phyloP scores from a whole-genome alignment of 495 filamentous ascomycete species.

The Cenococcum geophilum region DNA sequence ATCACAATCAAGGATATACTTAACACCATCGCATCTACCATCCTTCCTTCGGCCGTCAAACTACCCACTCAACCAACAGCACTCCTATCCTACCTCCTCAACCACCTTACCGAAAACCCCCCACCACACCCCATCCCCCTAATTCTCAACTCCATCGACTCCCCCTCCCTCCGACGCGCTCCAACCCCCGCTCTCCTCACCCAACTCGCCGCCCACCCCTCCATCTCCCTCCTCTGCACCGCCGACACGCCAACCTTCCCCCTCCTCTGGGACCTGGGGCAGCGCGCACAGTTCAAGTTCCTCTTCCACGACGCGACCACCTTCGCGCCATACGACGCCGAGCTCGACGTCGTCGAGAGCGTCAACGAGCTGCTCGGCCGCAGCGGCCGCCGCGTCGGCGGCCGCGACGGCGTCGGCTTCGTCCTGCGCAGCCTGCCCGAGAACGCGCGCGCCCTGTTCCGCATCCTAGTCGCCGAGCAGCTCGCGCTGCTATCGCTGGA shows the following conservation, averaged over 20 bases:
- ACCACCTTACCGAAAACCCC: slow-evolving; percentile 48
- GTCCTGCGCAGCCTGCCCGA: slow-evolving; percentile 84
- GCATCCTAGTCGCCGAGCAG: slow-evolving; percentile 75
- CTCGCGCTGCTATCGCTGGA: slow-evolving; percentile 43
- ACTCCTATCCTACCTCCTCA: slow-evolving; percentile 57
- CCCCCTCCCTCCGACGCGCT: slow-evolving; percentile 63
- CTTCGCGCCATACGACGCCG: slow-evolving; percentile 63
- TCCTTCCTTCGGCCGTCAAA: slow-evolving; percentile 54
- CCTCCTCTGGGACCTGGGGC: slow-evolving; percentile 80
- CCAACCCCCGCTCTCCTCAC: slow-evolving; percentile 66
- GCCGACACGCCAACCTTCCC: slow-evolving; percentile 82
- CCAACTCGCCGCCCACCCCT: slow-evolving; percentile 65
- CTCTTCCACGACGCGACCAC: slow-evolving; percentile 93
- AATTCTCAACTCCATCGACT: slow-evolving; percentile 82
- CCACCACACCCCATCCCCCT: slow-evolving; percentile 51
- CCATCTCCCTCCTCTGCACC: slow-evolving; percentile 69
- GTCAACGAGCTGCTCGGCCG: slow-evolving; percentile 81
- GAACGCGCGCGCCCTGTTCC: slow-evolving; percentile 82
- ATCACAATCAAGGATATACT: slow-evolving; percentile 70
- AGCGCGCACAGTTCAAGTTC: slow-evolving; percentile 73
- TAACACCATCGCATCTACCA: slow-evolving; percentile 58
- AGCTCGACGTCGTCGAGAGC: slow-evolving; percentile 76
- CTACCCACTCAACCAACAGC: slow-evolving; percentile 59
- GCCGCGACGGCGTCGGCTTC: slow-evolving; percentile 86
- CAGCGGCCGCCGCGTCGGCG: slow-evolving; percentile 72